Evolutionary conservation across 768 basidiomycete genomes (phyloP), one percentile per base, ranked within the genome.

Genomic region (Rhodosporidiobolus odoratus): DNA sequence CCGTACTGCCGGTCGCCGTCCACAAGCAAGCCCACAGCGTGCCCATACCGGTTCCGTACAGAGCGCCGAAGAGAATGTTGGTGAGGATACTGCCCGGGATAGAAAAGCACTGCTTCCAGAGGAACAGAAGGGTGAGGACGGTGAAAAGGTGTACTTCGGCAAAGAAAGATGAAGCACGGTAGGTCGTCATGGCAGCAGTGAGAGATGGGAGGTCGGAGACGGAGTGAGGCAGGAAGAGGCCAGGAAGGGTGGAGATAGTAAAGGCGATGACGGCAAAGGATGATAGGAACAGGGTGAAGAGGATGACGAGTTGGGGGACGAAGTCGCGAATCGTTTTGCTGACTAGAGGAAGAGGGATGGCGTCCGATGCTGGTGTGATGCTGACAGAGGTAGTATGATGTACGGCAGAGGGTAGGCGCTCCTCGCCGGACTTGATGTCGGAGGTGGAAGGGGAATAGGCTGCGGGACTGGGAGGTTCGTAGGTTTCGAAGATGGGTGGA

Each of bases 51-150:
- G 72, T 74, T 27, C 76, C 76, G 45, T 78, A 78, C 53, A 78
- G 60, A 37, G 76, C 73, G 8, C 77, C 77, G 32, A 78, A 77
- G 16, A 78, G 62, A 43, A 77, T 72, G 60, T 78, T 78, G 53
- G 72, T 75, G 19, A 77, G 27, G 19, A 78, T 45, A 52, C 69
- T 69, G 10, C 76, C 77, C 3, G 76, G 77, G 27, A 77, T 75
- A 30, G 71, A 75, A 58, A 78, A 78, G 40, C 73, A 72, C 69
- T 78, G 77, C 61, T 78, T 78, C 68, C 71, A 78, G 35, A 77
- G 61, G 67, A 78, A 77, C 17, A 78, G 65, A 9, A 72, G 41
- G 2, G 71, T 58, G 5, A 77, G 63, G 40, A 78, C 77, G 53
- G 59, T 45, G 35, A 75, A 69, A 25, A 77, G 71, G 65, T 78